Evolutionary conservation across 129 eudicot species (phyloP), one percentile per base, ranked within the genome.

Genomic region (Pulicaria dysenterica): DNA sequence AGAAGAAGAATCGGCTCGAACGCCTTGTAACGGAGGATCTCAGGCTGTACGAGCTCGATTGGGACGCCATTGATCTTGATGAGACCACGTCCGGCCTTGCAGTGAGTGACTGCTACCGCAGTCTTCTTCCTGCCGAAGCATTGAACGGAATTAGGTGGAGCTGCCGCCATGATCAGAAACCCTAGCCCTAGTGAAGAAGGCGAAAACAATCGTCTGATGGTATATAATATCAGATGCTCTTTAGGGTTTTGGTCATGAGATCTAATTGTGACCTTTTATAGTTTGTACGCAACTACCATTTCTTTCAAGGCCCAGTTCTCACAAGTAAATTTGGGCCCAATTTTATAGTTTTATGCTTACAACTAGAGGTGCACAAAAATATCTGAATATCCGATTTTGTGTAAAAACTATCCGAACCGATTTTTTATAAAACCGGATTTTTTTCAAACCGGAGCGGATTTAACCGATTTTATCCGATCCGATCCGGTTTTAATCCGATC

Each of bases 101-200:
- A 84, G 80, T 84, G 81, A 44, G 88, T 84, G 0, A 84, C 88
- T n/a, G 88, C 88, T 10, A 84, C 88, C 50, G 85, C 83, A 4
- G 88, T 84, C 77, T 84, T 84, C 69, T 84, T 84, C 10, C 88
- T 49, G 76, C 88, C 85, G 82, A 84, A 84, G 64, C 88, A 84
- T 67, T 84, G 88, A 8, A 84, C 88, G 15, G 84, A 80, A 8
- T 80, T 74, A 10, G 87, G 41, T 53, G 86, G 79, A 11, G 87
- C 67, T 11, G 78, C 48, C 77, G 83, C 77, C 73, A 69, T 73
- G 9, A 5, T 65, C 31, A 15, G 58, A 41, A 56, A 42, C 42
- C 17, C 75, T 24, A 57, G 51, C 8, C 17, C 75, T 24, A 57
- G 51, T 8, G 7, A 12, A 4, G 60, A 37, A 12, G 47, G 14